These are phyloP conservation scores for Entoloma clypeatum DNA, from an alignment of 1,284 basidiomycete genomes.

Conservation along the genomic window DNA sequence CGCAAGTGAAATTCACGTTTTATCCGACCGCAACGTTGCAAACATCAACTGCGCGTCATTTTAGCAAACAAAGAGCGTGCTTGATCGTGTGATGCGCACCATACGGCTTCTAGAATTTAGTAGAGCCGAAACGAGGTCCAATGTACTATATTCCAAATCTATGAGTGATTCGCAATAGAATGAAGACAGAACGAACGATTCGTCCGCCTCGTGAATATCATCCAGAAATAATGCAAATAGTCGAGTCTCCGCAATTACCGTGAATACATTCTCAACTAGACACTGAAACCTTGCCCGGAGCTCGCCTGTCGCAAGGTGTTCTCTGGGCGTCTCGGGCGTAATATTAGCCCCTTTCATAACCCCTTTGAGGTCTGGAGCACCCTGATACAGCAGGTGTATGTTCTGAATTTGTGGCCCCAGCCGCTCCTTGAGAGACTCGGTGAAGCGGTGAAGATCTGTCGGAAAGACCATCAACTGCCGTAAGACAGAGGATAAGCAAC, in stretches of 20 bases:
- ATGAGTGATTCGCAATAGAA: slow-evolving; percentile 3
- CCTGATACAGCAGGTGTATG: slow-evolving; percentile 63
- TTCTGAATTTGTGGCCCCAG: slow-evolving; percentile 67
- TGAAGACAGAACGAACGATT: slow-evolving; percentile 43
- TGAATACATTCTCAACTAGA: slow-evolving; percentile 63
- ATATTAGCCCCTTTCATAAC: slow-evolving; percentile 56
- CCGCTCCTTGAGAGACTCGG: slow-evolving; percentile 49
- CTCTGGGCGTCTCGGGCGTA: slow-evolving; percentile 46
- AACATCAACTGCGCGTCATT: slow-evolving; percentile 50
- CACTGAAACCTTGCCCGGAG: slow-evolving; percentile 64
- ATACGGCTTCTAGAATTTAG: slow-evolving; percentile 62
- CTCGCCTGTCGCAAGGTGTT: slow-evolving; percentile 53
- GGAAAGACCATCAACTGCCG: slow-evolving; percentile 70
- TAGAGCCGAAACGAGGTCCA: slow-evolving; percentile 61
- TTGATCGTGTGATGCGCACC: slow-evolving; percentile 24
- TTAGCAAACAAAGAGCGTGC: slow-evolving; percentile 3
- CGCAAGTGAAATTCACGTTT: slow-evolving; percentile 35
- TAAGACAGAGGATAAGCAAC: slow-evolving; percentile 64
- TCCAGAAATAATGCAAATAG: slow-evolving; percentile 67
- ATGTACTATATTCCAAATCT: slow-evolving; percentile 37
- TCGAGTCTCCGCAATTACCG: slow-evolving; percentile 62
- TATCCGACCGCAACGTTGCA: slow-evolving; percentile 59
- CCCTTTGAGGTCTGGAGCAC: slow-evolving; percentile 63
- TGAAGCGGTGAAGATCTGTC: slow-evolving; percentile 65
- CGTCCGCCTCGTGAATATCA: slow-evolving; percentile 69